Evolutionary conservation across 176 grass and related monocot species (phyloP).

Genomic region (Phyllostachys edulis): DNA sequence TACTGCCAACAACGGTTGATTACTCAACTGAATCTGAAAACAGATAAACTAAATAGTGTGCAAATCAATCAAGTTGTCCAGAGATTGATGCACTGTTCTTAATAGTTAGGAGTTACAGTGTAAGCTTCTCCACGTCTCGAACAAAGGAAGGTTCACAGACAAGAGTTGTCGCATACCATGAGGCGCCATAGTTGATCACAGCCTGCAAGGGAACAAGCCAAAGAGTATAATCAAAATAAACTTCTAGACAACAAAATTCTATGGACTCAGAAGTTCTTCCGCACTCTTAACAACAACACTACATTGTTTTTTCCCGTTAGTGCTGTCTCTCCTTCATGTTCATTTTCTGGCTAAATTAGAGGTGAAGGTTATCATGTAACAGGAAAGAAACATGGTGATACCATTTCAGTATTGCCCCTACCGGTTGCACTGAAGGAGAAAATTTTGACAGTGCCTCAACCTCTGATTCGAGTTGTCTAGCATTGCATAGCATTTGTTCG

Average conservation of each 20-base stretch:
- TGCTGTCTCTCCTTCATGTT: no score
- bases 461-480: not conserved
- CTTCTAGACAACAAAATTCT: not conserved
- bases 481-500: not conserved
- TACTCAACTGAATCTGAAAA: not conserved
- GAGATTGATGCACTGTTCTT: not conserved
- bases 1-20: not conserved
- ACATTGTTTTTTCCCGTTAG: not conserved
- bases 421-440: not conserved
- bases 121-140: not conserved
- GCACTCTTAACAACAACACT: not conserved
- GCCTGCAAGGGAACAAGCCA: conserved; percentile 51
- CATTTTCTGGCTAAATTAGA: no score
- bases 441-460: not conserved
- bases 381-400: not conserved
- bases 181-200: conserved; percentile 75
- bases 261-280: not conserved
- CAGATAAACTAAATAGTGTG: not conserved
- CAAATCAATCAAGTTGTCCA: conserved; percentile 2
- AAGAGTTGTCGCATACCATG: conserved; percentile 60
- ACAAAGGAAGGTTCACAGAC: not conserved
- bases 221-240: conserved; percentile 29
- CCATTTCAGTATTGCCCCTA: not conserved
- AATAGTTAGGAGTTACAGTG: not conserved
- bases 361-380: not conserved